Evolutionary conservation across 2,329 filamentous ascomycete species (phyloP), one percentile per base, ranked within the genome.

Genomic region (Boeremia lycopersici): DNA sequence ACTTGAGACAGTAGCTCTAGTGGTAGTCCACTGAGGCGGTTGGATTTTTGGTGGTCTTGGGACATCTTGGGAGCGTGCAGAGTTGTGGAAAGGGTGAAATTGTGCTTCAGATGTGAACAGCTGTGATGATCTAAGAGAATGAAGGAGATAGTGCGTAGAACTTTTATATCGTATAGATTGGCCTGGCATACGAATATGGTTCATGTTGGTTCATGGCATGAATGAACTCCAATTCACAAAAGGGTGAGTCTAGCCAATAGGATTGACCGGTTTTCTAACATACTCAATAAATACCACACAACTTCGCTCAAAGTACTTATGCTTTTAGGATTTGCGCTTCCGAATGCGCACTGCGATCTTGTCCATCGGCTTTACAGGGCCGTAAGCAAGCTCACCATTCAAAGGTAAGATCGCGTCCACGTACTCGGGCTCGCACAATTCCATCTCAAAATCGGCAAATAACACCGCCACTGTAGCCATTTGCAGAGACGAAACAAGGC

Each of bases 391-490:
- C 13, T 64, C 57, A 2, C 54, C 41, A 11, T 59, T 12, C 8
- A 56, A 40, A 28, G 67, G 68, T 38, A 70, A 38, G 8, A 42
- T 43, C n/a, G 44, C 48, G 9, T 69, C 67, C 4, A 61, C 51
- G 10, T 43, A 40, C 1, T 67, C 67, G 1, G 49, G 29, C 36
- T 71, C 69, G 25, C 63, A 69, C 4, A 70, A 34, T 25, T 70
- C 57, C 7, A 70, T 39, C 23, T 72, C 68, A 17, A 68, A 72
- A 28, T 69, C 66, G 9, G 43, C 58, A 10, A 68, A 39, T 11
- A 72, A 23, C 3, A 72, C 60, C 5, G 59, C 59, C 4, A 70
- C 35, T 7, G 69, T 68, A 1, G 62, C 63, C 19, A 59, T 50
- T 31, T 68, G 61, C n/a, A 71, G 47, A 7, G 59, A 54, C 31